Evolutionary conservation across 176 grass and related monocot genomes (phyloP).

Genomic region (Aegilops umbellulata): DNA sequence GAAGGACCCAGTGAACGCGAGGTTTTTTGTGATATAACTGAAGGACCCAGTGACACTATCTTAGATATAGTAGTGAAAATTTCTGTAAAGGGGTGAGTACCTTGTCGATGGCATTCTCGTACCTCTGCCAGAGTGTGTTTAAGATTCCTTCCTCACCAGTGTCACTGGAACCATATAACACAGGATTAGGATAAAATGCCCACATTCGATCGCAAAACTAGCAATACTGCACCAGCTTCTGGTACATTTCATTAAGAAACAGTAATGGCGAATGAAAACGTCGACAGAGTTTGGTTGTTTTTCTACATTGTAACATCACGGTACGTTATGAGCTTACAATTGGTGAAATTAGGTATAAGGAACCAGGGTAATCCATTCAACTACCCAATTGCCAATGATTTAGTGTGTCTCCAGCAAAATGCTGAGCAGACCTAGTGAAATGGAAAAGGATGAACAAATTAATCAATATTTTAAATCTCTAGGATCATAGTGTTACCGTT

Average conservation of each 20-base stretch:
- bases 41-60: neutral
- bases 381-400: neutral
- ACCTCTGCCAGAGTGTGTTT: conserved; percentile 79
- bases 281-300: neutral
- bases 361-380: conserved; percentile 7
- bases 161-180: conserved; percentile 47
- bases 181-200: conserved; percentile 7
- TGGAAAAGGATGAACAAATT: neutral
- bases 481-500: neutral
- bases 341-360: neutral
- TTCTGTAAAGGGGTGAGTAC: conserved; percentile 31
- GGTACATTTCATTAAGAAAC: neutral
- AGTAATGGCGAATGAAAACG: neutral
- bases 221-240: neutral
- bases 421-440: neutral
- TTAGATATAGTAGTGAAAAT: conserved; percentile 10
- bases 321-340: neutral
- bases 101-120: conserved; percentile 88
- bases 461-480: neutral
- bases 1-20: neutral
- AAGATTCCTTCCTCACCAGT: conserved; percentile 69
- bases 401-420: neutral
- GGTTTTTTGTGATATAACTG: neutral
- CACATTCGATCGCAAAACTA: neutral
- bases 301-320: neutral